Conservation (phyloP, 306 rosid species). For the Vigna trinervia region DNA sequence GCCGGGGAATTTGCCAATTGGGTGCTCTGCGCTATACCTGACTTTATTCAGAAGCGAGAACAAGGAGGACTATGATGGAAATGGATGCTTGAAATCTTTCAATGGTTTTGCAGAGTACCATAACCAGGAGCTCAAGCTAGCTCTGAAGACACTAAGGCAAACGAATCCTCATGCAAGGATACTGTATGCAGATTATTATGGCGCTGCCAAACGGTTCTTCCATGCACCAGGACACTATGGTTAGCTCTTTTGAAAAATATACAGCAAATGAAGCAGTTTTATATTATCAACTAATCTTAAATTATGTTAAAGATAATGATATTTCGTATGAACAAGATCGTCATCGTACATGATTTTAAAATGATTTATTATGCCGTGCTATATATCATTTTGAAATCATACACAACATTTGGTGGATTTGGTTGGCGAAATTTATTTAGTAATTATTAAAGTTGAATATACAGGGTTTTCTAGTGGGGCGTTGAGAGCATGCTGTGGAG, state of each 20-base stretch:
- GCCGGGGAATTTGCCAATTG: conserved; percentile 76
- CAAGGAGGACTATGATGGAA: conserved; percentile 51
- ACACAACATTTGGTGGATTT: neutral
- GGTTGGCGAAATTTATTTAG: neutral
- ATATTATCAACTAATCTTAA: too few relatives aligned
- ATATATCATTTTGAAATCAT: neutral
- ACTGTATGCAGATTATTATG: conserved; percentile 69
- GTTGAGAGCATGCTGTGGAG: conserved; percentile 68
- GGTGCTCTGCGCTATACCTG: conserved; percentile 63
- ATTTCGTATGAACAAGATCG: too few relatives aligned
- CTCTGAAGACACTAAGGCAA: conserved; percentile 46
- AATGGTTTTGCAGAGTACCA: conserved; percentile 62
- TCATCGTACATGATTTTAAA: too few relatives aligned
- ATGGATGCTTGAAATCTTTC: conserved; percentile 67
- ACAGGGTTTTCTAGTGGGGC: conserved; percentile 53
- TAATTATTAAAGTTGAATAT: too few relatives aligned
- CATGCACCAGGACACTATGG: conserved; percentile 61
- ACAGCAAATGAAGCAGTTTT: too few relatives aligned
- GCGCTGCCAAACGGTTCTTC: conserved; percentile 58
- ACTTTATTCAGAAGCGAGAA: conserved; percentile 54
- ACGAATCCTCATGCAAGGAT: conserved; percentile 61
- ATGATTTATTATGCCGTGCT: neutral
- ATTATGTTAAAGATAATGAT: neutral
- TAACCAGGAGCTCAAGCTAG: conserved; percentile 57
- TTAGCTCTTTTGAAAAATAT: conserved; percentile 7